Evolutionary conservation across 371 early-diverging fungal species (phyloP).

Genomic region (Umbelopsis sp.): DNA sequence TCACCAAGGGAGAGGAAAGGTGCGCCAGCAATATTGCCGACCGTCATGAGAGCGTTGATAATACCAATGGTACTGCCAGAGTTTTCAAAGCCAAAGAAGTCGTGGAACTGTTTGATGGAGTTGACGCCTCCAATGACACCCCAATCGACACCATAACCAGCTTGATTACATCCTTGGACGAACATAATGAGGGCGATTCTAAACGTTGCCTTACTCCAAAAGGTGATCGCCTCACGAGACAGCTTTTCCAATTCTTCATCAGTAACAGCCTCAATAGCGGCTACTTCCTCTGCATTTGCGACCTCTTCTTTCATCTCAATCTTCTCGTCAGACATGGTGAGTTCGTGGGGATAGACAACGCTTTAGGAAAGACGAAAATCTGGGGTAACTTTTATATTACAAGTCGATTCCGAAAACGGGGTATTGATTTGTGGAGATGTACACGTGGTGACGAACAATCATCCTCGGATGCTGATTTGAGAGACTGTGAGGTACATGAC

Average conservation of each 20-base stretch:
- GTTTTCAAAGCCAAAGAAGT: not conserved
- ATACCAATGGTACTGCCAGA: not conserved
- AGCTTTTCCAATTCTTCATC: not conserved
- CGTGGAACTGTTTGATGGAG: not conserved
- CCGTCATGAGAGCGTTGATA: not conserved
- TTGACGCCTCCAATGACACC: constrained; percentile 2
- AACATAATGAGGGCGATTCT: not conserved
- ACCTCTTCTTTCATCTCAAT: not conserved
- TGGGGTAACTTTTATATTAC: not conserved
- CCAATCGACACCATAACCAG: constrained; percentile 9
- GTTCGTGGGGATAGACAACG: not conserved
- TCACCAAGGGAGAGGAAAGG: not conserved
- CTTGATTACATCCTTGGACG: not conserved
- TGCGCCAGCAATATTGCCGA: constrained; percentile 8
- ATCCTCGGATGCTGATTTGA: no score
- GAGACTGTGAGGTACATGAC: no score
- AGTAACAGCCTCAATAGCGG: not conserved
- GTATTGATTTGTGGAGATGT: not conserved
- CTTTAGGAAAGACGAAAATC: not conserved
- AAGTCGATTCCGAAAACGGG: not conserved
- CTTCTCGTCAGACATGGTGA: not conserved
- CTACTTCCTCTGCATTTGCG: not conserved
- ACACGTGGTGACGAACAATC: not conserved
- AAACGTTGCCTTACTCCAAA: not conserved
- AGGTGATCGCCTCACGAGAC: not conserved